Evolutionary conservation across 2,329 filamentous ascomycete genomes (phyloP).

Genomic region (Fusarium abutilonis): DNA sequence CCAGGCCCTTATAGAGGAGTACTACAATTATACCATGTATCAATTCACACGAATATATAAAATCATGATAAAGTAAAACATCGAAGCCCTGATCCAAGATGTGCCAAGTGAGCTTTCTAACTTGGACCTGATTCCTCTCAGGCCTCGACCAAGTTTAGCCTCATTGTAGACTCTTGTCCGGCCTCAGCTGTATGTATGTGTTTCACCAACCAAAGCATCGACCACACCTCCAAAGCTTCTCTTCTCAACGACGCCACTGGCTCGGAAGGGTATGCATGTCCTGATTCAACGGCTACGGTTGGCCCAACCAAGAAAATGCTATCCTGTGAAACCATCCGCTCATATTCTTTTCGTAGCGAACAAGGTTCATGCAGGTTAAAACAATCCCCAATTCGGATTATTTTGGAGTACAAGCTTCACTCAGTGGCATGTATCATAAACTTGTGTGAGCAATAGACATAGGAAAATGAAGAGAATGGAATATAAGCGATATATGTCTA

Average conservation of each 20-base stretch:
- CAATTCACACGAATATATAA: no score
- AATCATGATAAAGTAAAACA: no score
- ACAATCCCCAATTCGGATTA: neutral
- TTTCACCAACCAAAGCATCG: slow-evolving; percentile 33
- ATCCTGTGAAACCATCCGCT: slow-evolving; percentile 6
- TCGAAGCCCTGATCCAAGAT: no score
- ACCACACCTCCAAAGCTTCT: slow-evolving; percentile 7
- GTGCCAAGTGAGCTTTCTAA: no score
- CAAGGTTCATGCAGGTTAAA: neutral
- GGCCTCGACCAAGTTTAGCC: neutral
- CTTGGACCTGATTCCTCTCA: no score
- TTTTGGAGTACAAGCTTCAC: neutral
- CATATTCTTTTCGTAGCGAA: neutral
- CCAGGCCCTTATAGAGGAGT: no score
- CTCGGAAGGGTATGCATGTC: slow-evolving; percentile 12
- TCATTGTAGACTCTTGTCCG: neutral
- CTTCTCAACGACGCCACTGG: slow-evolving; percentile 24
- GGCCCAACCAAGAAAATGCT: neutral
- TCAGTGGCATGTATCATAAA: neutral
- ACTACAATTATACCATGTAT: no score
- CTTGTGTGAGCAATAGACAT: neutral
- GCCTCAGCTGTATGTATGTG: slow-evolving; percentile 29
- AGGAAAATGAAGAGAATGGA: neutral
- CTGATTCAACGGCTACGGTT: slow-evolving; percentile 1
- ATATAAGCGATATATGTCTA: neutral